A percentile compares a stretch with the other conserved stretches of the same genome.
Conservation (phyloP, 1,284 basidiomycete species). For the Trametes polyzona region DNA sequence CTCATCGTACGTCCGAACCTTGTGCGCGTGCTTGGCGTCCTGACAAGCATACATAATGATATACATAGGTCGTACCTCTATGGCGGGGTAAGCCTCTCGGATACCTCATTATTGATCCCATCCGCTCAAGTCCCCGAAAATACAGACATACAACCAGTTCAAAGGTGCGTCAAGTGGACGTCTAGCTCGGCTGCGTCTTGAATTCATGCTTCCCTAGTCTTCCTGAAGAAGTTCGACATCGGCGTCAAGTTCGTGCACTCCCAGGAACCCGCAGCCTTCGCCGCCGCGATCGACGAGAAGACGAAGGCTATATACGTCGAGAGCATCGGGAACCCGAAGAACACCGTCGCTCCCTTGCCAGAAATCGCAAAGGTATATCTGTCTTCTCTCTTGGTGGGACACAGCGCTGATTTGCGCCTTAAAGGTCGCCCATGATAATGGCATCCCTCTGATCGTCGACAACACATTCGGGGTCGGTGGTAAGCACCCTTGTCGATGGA, state of each 20-base stretch:
- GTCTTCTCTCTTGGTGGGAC: conserved; percentile 6
- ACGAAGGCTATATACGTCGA: conserved; percentile 85
- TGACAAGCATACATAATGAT: not conserved
- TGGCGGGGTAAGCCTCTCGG: conserved; percentile 54
- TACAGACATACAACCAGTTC: conserved; percentile 85
- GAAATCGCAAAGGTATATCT: conserved; percentile 67
- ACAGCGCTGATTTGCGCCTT: not conserved
- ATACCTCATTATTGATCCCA: too few relatives aligned
- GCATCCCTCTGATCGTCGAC: conserved; percentile 84
- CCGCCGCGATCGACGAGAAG: conserved; percentile 76
- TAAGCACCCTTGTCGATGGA: conserved; percentile 11
- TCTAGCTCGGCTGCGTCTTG: not conserved
- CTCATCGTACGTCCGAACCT: conserved; percentile 50
- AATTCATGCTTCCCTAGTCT: conserved; percentile 47
- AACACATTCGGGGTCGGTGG: conserved; percentile 91
- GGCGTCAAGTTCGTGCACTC: conserved; percentile 75
- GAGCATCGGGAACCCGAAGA: conserved; percentile 87
- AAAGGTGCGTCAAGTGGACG: conserved; percentile 55
- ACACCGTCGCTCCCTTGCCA: conserved; percentile 71
- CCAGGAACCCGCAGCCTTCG: conserved; percentile 66
- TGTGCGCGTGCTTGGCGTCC: too few relatives aligned
- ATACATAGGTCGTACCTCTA: conserved; percentile 59
- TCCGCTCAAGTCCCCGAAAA: not conserved
- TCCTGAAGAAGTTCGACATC: conserved; percentile 80
- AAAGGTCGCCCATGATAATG: conserved; percentile 66